Percentiles rank a stretch among this genome's conserved stretches.
These are phyloP conservation scores for Wickerhamomyces queroliae DNA, from an alignment of 805 yeast genomes.

Conservation along the genomic window DNA sequence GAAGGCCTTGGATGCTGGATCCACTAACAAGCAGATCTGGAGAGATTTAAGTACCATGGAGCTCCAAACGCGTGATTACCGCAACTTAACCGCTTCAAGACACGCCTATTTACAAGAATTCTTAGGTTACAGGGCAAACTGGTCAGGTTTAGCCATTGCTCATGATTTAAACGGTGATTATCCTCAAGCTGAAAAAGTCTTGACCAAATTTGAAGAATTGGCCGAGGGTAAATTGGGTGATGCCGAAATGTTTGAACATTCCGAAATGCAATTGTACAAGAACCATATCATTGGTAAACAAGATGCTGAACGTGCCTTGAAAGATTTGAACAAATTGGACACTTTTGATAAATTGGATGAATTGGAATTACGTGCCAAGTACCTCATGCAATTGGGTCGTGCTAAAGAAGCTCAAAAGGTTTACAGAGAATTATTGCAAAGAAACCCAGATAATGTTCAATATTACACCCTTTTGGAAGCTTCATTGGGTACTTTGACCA, in stretches of 20 bases:
- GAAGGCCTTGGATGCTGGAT: slow-evolving; percentile 70
- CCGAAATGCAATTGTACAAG: slow-evolving; percentile 74
- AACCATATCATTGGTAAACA: slow-evolving; percentile 61
- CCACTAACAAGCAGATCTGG: slow-evolving; percentile 70
- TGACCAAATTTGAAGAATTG: slow-evolving; percentile 69
- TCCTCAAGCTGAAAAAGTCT: slow-evolving; percentile 62
- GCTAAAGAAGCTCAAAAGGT: slow-evolving; percentile 59
- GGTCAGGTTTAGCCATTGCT: slow-evolving; percentile 87
- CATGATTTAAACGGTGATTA: slow-evolving; percentile 69
- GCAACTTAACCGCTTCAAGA: slow-evolving; percentile 56
- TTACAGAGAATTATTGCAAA: slow-evolving; percentile 64
- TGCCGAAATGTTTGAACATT: slow-evolving; percentile 67
- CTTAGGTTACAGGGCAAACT: slow-evolving; percentile 82
- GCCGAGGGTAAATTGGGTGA: slow-evolving; percentile 64
- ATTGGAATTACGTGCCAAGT: slow-evolving; percentile 62
- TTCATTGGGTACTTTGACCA: slow-evolving; percentile 46
- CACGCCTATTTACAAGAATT: slow-evolving; percentile 61
- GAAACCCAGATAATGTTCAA: slow-evolving; percentile 75
- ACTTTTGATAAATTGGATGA: slow-evolving; percentile 55
- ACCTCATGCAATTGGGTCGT: slow-evolving; percentile 51
- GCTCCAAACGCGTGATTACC: slow-evolving; percentile 72
- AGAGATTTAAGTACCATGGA: slow-evolving; percentile 80
- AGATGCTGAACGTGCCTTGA: slow-evolving; percentile 32
- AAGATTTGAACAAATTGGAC: slow-evolving; percentile 53
- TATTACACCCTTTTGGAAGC: slow-evolving; percentile 67